Evolutionary conservation across 768 basidiomycete species (phyloP).

Genomic region (Termitomyces sp.): DNA sequence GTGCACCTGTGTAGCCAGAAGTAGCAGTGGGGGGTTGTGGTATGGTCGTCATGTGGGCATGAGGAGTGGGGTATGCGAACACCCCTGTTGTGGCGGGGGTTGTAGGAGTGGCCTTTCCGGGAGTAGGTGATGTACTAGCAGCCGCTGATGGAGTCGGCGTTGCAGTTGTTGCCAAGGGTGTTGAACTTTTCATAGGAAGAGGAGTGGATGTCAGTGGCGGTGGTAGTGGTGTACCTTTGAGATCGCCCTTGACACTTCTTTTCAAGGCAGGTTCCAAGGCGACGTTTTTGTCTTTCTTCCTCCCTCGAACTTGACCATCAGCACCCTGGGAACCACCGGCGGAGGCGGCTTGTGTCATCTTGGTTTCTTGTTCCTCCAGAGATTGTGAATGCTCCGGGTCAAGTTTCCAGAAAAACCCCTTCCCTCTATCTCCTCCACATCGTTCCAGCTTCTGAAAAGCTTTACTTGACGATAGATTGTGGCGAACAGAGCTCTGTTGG

Average conservation of each 20-base stretch:
- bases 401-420: slow-evolving; percentile 92
- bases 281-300: slow-evolving; percentile 61
- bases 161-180: slow-evolving; percentile 18
- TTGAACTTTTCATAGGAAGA: slow-evolving; percentile 44
- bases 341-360: slow-evolving; percentile 39
- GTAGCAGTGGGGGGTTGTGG: slow-evolving; percentile 25
- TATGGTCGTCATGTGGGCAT: slow-evolving; percentile 21
- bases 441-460: slow-evolving; percentile 92
- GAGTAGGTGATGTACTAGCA: slow-evolving; percentile 21
- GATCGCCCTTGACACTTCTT: slow-evolving; percentile 66
- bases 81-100: slow-evolving; percentile 38
- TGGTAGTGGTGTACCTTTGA: slow-evolving; percentile 56
- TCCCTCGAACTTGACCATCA: slow-evolving; percentile 31
- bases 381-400: slow-evolving; percentile 70
- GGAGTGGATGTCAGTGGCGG: slow-evolving; percentile 72
- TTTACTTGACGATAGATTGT: slow-evolving; percentile 89
- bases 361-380: slow-evolving; percentile 70
- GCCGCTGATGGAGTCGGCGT: slow-evolving; percentile 23
- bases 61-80: slow-evolving; percentile 39
- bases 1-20: slow-evolving; percentile 26
- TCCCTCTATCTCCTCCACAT: slow-evolving; percentile 81
- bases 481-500: slow-evolving; percentile 83
- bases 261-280: slow-evolving; percentile 63
- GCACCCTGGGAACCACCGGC: slow-evolving; percentile 25
- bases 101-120: slow-evolving; percentile 21